Conservation (phyloP, 495 filamentous ascomycete genomes). For the Talaromyces ruber region DNA sequence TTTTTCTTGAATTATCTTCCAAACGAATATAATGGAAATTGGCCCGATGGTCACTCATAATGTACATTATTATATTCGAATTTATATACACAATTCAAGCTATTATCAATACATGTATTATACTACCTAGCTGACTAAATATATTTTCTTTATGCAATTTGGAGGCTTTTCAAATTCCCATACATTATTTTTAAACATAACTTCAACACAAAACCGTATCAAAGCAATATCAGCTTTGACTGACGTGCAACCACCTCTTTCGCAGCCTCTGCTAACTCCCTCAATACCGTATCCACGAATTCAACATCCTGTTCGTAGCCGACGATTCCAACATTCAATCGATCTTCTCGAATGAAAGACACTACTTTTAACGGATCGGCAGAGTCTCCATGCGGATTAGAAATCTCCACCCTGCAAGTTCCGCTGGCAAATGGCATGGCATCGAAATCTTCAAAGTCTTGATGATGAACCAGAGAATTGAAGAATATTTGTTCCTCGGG, state of each 20-base stretch:
- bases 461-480: slow-evolving; percentile 27
- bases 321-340: slow-evolving; percentile 28
- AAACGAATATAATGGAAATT: no score
- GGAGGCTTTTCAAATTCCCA: no score
- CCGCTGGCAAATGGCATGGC: slow-evolving; percentile 30
- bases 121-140: no score
- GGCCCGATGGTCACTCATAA: no score
- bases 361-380: slow-evolving; percentile 29
- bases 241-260: slow-evolving; percentile 13
- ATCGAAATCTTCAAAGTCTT: slow-evolving; percentile 23
- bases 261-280: slow-evolving; percentile 19
- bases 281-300: slow-evolving; percentile 20
- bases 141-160: no score
- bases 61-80: no score
- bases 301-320: slow-evolving; percentile 19
- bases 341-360: slow-evolving; percentile 22
- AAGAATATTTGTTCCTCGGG: slow-evolving; percentile 4
- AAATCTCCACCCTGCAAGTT: slow-evolving; percentile 25
- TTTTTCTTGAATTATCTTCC: no score
- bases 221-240: slow-evolving; percentile 8
- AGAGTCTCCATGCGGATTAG: slow-evolving; percentile 28
- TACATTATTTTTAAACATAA: no score
- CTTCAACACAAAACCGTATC: no score
- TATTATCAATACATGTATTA: no score
- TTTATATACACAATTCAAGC: no score